A percentile compares a stretch with the other conserved stretches of the same genome.
phyloP scores from a whole-genome alignment of 2,329 filamentous ascomycete species.

The Colletotrichum eremochloae region DNA sequence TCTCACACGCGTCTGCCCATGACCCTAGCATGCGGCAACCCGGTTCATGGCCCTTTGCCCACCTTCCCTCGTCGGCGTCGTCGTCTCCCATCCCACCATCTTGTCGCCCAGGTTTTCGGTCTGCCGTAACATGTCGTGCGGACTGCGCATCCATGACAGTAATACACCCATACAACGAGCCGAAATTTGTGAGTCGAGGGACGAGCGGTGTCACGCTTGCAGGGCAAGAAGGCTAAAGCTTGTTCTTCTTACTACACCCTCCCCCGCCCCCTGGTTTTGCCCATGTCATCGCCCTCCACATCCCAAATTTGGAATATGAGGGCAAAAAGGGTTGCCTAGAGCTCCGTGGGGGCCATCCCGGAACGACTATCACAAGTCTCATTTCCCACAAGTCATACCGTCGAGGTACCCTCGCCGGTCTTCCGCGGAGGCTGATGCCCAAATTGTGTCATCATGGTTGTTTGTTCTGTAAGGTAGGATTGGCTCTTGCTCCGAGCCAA shows the following conservation, averaged over 20 bases:
- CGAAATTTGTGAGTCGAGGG: not conserved
- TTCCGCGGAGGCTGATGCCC: conserved; percentile 29
- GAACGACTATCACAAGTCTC: conserved; percentile 23
- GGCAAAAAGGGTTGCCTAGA: conserved; percentile 29
- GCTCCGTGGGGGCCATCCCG: conserved; percentile 37
- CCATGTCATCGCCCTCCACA: conserved; percentile 32
- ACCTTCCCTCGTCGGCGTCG: not conserved
- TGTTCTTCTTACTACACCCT: conserved; percentile 16
- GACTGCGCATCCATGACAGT: conserved; percentile 24
- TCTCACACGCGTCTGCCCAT: conserved; percentile 16
- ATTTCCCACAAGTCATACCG: conserved; percentile 4
- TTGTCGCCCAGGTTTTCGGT: conserved; percentile 17
- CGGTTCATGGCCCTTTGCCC: conserved; percentile 20
- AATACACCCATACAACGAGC: conserved; percentile 10
- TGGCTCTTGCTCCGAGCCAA: conserved; percentile 32
- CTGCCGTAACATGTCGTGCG: conserved; percentile 19
- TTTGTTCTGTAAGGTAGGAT: conserved; percentile 20
- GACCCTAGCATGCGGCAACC: conserved; percentile 11
- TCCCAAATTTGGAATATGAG: conserved; percentile 34
- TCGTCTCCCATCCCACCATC: conserved; percentile 28
- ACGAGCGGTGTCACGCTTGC: conserved; percentile 22
- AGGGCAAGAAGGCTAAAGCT: conserved; percentile 20
- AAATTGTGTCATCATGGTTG: not conserved
- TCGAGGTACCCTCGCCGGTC: conserved; percentile 27
- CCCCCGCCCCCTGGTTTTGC: conserved; percentile 11